Conservation (phyloP, 2,329 filamentous ascomycete species). For the Didymella pinodella region DNA sequence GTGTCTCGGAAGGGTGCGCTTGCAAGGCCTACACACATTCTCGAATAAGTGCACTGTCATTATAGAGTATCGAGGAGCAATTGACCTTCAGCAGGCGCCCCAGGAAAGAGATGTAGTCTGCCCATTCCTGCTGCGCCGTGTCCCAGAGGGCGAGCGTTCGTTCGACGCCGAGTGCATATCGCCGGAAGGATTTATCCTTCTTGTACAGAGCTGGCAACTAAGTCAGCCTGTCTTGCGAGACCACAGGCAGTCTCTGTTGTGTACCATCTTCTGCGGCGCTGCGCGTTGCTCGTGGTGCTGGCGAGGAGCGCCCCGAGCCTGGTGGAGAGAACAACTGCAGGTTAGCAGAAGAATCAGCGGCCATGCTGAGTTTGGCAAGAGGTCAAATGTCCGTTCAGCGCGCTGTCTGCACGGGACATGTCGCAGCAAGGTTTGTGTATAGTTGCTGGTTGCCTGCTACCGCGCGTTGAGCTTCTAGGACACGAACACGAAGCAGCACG, state of each 20-base stretch:
- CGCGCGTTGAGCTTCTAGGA: conserved; percentile 5
- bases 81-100: conserved; percentile 86
- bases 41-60: conserved; percentile 36
- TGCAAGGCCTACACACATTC: conserved; percentile 74
- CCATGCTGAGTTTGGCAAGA: conserved; percentile 46
- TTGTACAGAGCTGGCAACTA: conserved; percentile 62
- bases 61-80: conserved; percentile 23
- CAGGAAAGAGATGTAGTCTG: conserved; percentile 97
- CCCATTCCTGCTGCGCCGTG: conserved; percentile 95
- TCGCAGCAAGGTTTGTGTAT: conserved; percentile 27
- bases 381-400: conserved; percentile 25
- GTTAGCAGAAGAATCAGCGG: conserved; percentile 49
- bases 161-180: conserved; percentile 89
- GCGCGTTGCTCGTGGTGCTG: conserved; percentile 77
- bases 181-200: conserved; percentile 76
- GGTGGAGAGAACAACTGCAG: conserved; percentile 69
- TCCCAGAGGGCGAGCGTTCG: conserved; percentile 90
- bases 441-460: conserved; percentile 31
- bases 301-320: conserved; percentile 83
- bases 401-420: conserved; percentile 39
- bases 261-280: conserved; percentile 79
- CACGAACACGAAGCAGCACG: conserved; percentile 29
- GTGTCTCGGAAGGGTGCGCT: conserved; percentile 76
- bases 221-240: conserved; percentile 9
- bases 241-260: conserved; percentile 34